These are phyloP conservation scores for Talaromyces stipitatus DNA, from an alignment of 495 filamentous ascomycete species.

Conservation along the genomic window DNA sequence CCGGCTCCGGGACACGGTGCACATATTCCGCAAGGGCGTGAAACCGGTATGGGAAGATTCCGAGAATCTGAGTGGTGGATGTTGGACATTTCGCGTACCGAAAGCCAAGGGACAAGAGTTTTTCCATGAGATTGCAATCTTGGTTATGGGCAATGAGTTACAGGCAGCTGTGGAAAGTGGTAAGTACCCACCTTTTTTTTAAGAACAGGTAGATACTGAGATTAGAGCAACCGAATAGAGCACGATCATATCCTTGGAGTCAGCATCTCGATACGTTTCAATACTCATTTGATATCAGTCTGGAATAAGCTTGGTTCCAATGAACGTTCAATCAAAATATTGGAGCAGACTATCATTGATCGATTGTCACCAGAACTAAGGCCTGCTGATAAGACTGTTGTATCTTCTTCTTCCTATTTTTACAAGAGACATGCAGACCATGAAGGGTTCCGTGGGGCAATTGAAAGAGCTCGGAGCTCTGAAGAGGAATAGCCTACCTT, in stretches of 20 bases:
- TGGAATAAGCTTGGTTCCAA: slow-evolving; percentile 78
- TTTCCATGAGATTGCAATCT: slow-evolving; percentile 70
- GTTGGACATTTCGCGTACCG: slow-evolving; percentile 81
- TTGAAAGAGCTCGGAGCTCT: slow-evolving; percentile 11
- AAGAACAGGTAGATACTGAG: background rate
- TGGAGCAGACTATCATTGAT: slow-evolving; percentile 61
- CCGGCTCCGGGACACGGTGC: slow-evolving; percentile 72
- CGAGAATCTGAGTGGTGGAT: slow-evolving; percentile 70
- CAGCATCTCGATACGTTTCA: slow-evolving; percentile 55
- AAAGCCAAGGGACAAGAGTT: slow-evolving; percentile 65
- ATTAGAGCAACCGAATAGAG: slow-evolving; percentile 16
- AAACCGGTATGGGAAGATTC: slow-evolving; percentile 87
- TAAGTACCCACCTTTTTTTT: slow-evolving; percentile 19
- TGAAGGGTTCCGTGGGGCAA: slow-evolving; percentile 39
- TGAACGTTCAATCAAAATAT: slow-evolving; percentile 60
- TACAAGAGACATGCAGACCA: slow-evolving; percentile 55
- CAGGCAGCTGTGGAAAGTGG: slow-evolving; percentile 66
- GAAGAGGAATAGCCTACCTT: background rate
- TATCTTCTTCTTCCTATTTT: slow-evolving; percentile 55
- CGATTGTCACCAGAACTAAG: slow-evolving; percentile 58
- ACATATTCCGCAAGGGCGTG: slow-evolving; percentile 82
- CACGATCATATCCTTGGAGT: slow-evolving; percentile 69
- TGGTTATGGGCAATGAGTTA: slow-evolving; percentile 79
- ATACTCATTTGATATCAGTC: slow-evolving; percentile 68
- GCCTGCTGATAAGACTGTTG: slow-evolving; percentile 35